A percentile compares a stretch with the other conserved stretches of the same genome.
Evolutionary conservation across 1,284 basidiomycete genomes (phyloP).

Genomic region (Coniophora puteana): DNA sequence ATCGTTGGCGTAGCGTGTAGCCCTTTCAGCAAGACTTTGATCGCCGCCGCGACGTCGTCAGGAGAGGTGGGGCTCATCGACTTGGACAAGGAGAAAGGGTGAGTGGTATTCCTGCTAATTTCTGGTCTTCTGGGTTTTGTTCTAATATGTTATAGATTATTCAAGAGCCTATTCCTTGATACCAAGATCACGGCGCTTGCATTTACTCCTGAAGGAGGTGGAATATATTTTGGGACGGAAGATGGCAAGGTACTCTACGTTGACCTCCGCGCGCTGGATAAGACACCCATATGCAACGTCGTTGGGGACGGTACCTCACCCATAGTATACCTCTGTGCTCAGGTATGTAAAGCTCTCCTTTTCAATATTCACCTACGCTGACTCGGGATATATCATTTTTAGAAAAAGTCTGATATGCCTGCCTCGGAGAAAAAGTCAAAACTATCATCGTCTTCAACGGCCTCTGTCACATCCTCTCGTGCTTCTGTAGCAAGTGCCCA

Average conservation of each 20-base stretch:
- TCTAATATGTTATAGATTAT: constrained; percentile 36
- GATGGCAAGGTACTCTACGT: constrained; percentile 57
- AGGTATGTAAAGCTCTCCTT: constrained; percentile 36
- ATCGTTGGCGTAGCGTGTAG: constrained; percentile 56
- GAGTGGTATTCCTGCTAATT: constrained; percentile 20
- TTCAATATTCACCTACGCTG: constrained; percentile 14
- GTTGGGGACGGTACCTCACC: constrained; percentile 44
- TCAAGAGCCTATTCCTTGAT: constrained; percentile 52
- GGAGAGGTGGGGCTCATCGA: constrained; percentile 59
- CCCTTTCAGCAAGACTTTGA: constrained; percentile 68
- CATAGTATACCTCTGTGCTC: constrained; percentile 51
- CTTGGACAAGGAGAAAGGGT: constrained; percentile 73
- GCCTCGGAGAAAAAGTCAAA: no score
- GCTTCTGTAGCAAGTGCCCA: no score
- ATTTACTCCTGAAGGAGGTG: constrained; percentile 66
- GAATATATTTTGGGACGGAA: constrained; percentile 60
- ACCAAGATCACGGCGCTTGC: constrained; percentile 49
- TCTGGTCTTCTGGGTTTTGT: constrained; percentile 7
- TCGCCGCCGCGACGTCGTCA: constrained; percentile 50
- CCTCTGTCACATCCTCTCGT: no score
- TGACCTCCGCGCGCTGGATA: constrained; percentile 61
- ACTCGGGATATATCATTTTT: constrained; percentile 17
- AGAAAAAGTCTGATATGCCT: no score
- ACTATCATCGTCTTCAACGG: no score
- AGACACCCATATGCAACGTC: constrained; percentile 47